Conservation (phyloP, 1,284 basidiomycete species). For the Ustilago tritici region DNA sequence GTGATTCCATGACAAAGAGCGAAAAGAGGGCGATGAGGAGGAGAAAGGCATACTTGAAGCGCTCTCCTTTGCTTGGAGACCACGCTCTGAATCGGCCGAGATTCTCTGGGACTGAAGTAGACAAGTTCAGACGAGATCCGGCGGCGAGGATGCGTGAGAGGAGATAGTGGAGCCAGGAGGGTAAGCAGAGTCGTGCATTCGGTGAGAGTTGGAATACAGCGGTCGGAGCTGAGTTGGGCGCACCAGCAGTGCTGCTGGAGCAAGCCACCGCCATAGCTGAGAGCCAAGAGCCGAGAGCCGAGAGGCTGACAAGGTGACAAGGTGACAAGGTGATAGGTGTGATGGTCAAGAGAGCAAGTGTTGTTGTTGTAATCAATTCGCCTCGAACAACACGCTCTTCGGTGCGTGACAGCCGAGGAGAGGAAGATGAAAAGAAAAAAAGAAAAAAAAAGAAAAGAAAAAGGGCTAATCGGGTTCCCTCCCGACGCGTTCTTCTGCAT, state of each 20-base stretch:
- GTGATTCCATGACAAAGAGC: conserved; percentile 81
- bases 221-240: conserved; percentile 14
- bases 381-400: background rate
- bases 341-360: background rate
- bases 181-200: conserved; percentile 46
- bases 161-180: conserved; percentile 53
- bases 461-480: too few relatives aligned
- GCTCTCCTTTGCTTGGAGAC: conserved; percentile 51
- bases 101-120: conserved; percentile 60
- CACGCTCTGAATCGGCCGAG: conserved; percentile 58
- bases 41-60: conserved; percentile 65
- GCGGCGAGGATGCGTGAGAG: conserved; percentile 61
- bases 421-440: background rate
- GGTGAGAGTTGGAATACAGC: conserved; percentile 40
- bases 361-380: too few relatives aligned
- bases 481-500: background rate
- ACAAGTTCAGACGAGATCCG: conserved; percentile 58
- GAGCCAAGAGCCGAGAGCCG: background rate
- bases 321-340: background rate
- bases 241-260: conserved; percentile 21
- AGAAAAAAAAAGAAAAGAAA: too few relatives aligned
- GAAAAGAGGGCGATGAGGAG: conserved; percentile 76
- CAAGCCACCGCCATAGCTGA: conserved; percentile 16
- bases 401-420: background rate
- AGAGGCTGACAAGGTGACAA: background rate